Evolutionary conservation across 169 alveolate genomes (phyloP), one percentile per base, ranked within the genome.

Genomic region (Plasmodium gaboni): DNA sequence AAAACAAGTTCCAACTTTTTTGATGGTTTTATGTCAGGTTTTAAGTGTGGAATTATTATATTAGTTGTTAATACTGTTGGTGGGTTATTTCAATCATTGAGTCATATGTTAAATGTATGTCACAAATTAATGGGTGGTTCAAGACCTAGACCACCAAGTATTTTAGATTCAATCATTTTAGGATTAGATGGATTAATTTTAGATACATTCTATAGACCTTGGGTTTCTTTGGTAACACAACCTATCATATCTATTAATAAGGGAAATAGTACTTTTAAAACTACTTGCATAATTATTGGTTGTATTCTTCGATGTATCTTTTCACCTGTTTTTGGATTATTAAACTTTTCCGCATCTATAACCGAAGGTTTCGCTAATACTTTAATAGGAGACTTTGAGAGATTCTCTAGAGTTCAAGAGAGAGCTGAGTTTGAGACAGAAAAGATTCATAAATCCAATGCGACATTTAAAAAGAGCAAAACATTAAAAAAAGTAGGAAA

Each of bases 301-400:
- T 87, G 74, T 12, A 90, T 88, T 19, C 89, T 94, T 24, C 92
- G 96, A 69, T 95, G 97, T 60, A 68, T 94, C 48, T 73, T 95
- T 46, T 93, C 97, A 3, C 98, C 98, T 10, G 22, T 97, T n/a
- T 94, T 95, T 65, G 98, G 98, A 6, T 73, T 93, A 13, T 91
- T 96, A 28, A 97, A 96, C 71, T 86, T 97, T 70, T 83, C 94
- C 60, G 96, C 98, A 42, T 93, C 97, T 64, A 88, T 97, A 17
- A 95, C 96, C 13, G 98, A 97, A 73, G 98, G 98, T 7, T 94
- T 97, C 73, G 93, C 98, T 26, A 97, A 96, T 61, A 95, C 96
- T 9, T 91, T 97, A 24, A 92, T 97, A 10, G 98, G 98, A 9
- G 98, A 97, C 74, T 95, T 96, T 64, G 98, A 96, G 88, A 96